Conservation (phyloP, 73 alveolate species). For the Symbiodinium pilosum region DNA sequence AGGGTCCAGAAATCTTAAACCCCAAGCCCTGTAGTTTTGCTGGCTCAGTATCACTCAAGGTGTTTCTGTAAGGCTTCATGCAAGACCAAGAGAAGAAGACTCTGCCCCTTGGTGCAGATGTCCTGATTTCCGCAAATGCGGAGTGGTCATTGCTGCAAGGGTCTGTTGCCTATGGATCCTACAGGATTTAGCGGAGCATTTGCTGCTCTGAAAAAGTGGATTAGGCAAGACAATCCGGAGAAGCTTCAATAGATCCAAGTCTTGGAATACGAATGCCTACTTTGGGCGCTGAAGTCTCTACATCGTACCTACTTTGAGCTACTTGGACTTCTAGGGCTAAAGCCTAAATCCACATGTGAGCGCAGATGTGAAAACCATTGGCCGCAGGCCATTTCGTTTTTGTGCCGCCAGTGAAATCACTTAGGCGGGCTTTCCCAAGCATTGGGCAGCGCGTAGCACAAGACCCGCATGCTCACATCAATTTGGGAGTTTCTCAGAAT, state of each 20-base stretch:
- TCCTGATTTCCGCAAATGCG: neutral
- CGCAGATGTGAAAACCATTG: neutral
- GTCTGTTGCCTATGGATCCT: neutral
- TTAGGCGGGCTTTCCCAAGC: neutral
- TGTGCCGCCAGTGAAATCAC: slow-evolving; percentile 13
- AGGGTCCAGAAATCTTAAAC: too few species aligned
- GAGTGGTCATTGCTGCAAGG: neutral
- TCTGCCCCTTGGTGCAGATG: neutral
- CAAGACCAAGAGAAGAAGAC: neutral
- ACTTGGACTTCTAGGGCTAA: too few species aligned
- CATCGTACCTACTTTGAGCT: too few species aligned
- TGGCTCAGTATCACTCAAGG: too few species aligned
- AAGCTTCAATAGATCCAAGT: too few species aligned
- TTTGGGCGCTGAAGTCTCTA: too few species aligned
- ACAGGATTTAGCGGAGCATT: neutral
- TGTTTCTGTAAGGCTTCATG: too few species aligned
- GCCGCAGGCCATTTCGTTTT: neutral
- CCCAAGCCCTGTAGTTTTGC: too few species aligned
- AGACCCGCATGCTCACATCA: slow-evolving; percentile 28
- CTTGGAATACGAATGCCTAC: too few species aligned
- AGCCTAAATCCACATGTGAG: neutral
- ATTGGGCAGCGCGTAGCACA: slow-evolving; percentile 25
- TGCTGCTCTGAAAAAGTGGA: too few species aligned
- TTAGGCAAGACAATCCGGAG: too few species aligned
- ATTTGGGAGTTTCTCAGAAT: too few species aligned